phyloP scores from a whole-genome alignment of 1,139 yeast genomes.

The Yamadazyma triangularis region DNA sequence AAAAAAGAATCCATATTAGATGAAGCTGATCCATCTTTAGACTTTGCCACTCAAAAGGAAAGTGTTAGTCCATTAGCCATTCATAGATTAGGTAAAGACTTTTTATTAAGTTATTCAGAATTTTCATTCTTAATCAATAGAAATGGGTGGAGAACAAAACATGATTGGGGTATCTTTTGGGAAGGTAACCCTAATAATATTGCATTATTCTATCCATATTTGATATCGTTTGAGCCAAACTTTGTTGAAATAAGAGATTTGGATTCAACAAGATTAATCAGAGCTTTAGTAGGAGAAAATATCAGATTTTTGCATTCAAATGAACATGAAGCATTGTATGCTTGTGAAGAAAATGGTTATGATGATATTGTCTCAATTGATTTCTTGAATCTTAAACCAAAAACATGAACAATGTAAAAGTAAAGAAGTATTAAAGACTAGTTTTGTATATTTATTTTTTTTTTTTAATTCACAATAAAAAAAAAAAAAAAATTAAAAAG shows the following conservation, averaged over 20 bases:
- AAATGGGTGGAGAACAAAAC: slow-evolving; percentile 95
- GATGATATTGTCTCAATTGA: slow-evolving; percentile 91
- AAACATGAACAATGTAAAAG: slow-evolving; percentile 5
- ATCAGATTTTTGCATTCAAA: slow-evolving; percentile 83
- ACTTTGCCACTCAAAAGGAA: slow-evolving; percentile 88
- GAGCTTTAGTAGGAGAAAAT: slow-evolving; percentile 94
- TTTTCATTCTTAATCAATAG: slow-evolving; percentile 91
- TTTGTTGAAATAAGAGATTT: slow-evolving; percentile 92
- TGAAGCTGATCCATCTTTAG: slow-evolving; percentile 95
- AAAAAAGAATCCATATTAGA: slow-evolving; percentile 76
- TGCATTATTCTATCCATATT: slow-evolving; percentile 90
- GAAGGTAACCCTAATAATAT: slow-evolving; percentile 93
- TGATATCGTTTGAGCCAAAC: slow-evolving; percentile 83
- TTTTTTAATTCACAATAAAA: too few species aligned
- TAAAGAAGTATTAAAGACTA: too few species aligned
- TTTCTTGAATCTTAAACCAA: slow-evolving; percentile 56
- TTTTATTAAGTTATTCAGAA: slow-evolving; percentile 81
- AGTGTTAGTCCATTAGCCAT: slow-evolving; percentile 82
- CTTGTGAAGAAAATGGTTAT: slow-evolving; percentile 84
- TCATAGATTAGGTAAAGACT: slow-evolving; percentile 84
- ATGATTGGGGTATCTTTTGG: slow-evolving; percentile 95
- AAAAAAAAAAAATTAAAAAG: too few species aligned
- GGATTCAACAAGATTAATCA: slow-evolving; percentile 76
- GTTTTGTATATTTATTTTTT: too few species aligned
- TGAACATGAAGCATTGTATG: slow-evolving; percentile 91